Conservation (phyloP, 2,329 filamentous ascomycete genomes). For the Rhynchosporium graminicola region DNA sequence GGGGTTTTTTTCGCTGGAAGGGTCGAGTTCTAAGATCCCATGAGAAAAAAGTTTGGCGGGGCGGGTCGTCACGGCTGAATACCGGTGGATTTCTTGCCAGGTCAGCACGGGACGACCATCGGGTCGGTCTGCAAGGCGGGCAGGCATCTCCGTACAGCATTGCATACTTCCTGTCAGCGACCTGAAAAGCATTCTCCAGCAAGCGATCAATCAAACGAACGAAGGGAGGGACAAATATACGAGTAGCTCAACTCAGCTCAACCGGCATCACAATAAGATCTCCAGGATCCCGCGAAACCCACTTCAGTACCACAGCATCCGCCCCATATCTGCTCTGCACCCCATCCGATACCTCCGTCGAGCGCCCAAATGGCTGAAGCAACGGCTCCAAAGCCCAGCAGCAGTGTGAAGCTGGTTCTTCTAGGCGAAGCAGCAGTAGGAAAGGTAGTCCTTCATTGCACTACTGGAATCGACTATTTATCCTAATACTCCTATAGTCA, state of each 20-base stretch:
- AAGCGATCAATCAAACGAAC: no score
- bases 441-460: conserved; percentile 66
- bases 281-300: background rate
- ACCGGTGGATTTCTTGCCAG: background rate
- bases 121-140: no score
- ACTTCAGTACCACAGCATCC: background rate
- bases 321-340: background rate
- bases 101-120: background rate
- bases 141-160: no score
- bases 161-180: no score
- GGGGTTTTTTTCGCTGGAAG: background rate
- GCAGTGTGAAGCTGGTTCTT: conserved; percentile 98
- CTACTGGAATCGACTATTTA: background rate
- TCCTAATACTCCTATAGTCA: conserved; percentile 58
- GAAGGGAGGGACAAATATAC: no score
- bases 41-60: background rate
- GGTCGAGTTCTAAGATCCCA: background rate
- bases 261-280: no score
- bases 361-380: conserved; percentile 65
- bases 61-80: background rate
- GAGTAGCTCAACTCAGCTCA: no score
- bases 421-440: conserved; percentile 96
- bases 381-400: conserved; percentile 87
- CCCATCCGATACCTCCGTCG: conserved; percentile 1
- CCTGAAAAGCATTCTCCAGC: no score